Base-by-base conservation (phyloP, 139 green algal genomes). In the Tetraselmis chui region DNA sequence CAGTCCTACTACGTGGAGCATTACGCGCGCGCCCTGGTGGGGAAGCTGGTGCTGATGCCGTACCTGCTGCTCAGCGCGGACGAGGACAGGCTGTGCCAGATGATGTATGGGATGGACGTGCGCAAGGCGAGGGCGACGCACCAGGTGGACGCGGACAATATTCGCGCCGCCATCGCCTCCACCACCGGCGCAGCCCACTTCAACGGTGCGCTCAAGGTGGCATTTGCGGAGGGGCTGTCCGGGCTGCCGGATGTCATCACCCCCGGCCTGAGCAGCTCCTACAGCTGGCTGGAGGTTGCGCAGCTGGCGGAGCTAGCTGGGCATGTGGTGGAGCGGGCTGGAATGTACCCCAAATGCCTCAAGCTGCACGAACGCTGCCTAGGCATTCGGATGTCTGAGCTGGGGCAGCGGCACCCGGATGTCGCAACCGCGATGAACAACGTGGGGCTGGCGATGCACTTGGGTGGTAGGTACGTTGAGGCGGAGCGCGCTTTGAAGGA, bases 401-500 rank as follows among this genome's bases (percentile, higher is more conserved):
- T 88, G 32, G 84, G 84, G 24, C 30, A 76, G 23, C 29, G 77
- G 1, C 78, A 88, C 78, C 75, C 80, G 22, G 84, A 88, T 32
- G 77, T 88, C 27, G 78, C 81, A 2, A 84, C 75, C 32, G 81
- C 84, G 76, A 79, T 86, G 76, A 81, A 78, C 81, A 80, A 86
- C 78, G 81, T 83, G 0, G 84, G 45, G 11, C 11, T 67, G 11
- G 5, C 11, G 11, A 5, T 25, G 45, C 5, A 67, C 18, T 67
- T 67, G 45, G 18, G 11, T 67, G 45, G 45, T 67, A 67, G 18
- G 11, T 67, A 18, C 18, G 18, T 25, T 5, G 11, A 5, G 18
- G 45, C 45, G 45, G 45, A 18, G 11, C 45, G 18, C 11, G 45
- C 45, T 5, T 18, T 67, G 5, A 5, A 67, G 45, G 45, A 67